Base-by-base conservation (phyloP, 2,329 filamentous ascomycete genomes). In the Podosphaera aphanis region DNA sequence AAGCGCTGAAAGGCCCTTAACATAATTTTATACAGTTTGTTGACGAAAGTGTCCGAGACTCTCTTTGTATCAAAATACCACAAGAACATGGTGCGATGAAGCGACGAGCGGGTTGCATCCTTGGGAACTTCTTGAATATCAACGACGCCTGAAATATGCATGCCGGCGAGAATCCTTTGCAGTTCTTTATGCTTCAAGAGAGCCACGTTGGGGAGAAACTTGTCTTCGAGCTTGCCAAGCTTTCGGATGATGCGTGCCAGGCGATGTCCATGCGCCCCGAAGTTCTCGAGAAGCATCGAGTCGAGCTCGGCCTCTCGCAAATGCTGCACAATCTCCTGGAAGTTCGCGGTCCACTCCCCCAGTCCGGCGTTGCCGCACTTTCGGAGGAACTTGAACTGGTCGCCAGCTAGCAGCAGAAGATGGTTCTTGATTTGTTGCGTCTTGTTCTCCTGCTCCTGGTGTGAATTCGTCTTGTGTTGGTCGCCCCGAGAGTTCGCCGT, bases 201-300 rank as follows among this genome's bases (percentile, higher is more conserved):
- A 45, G 81, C 82, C 47, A 85, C 70, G 43, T 77, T 77, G 33
- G 82, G 80, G 11, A 94, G 69, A 49, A 82, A 78, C 61, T 92
- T 93, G 61, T 98, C 90, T 53, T 95, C 88, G n/a, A 95, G 68
- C 58, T 90, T 93, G 45, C 90, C 90, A 57, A 86, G 84, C 48
- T 81, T 77, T 35, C 80, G 73, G 18, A 98, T 70, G 46, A 95
- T 84, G 18, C 84, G 79, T 18, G 85, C 72, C n/a, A 98, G 67
- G 7, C 88, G 81, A 16, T 88, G 70, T 0, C 84, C 84, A 41
- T 80, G 68, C 6, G 73, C 71, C 6, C 84, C 85, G 53, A 83
- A 85, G 2, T 75, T 74, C 45, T 83, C 74, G 50, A 80, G 73
- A 47, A 95, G 79, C 37, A 85, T 78, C 13, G 77, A 75, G 60